phyloP scores from a whole-genome alignment of 345 rosid genomes.

The Camelina hispida region DNA sequence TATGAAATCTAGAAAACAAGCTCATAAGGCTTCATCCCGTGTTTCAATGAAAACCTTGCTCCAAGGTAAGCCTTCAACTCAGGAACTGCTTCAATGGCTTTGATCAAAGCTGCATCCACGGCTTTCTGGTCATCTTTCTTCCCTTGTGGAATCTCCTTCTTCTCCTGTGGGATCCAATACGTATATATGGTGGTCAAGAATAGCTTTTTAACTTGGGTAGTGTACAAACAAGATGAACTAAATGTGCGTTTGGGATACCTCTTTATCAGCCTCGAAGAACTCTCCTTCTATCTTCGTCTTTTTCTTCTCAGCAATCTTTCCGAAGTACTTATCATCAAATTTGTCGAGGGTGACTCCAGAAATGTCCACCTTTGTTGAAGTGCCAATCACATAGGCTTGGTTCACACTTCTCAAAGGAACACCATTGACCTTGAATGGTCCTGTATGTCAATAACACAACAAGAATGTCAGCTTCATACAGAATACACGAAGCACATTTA shows the following conservation, averaged over 20 bases:
- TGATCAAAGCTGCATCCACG: slow-evolving; percentile 63
- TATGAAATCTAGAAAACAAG: slow-evolving; percentile 63
- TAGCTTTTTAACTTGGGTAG: neutral
- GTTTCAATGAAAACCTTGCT: slow-evolving; percentile 76
- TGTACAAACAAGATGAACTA: neutral
- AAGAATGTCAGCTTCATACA: neutral
- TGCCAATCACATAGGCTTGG: slow-evolving; percentile 64
- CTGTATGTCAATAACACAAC: slow-evolving; percentile 32
- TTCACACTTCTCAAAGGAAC: slow-evolving; percentile 73
- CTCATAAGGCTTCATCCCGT: slow-evolving; percentile 86
- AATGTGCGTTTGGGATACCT: slow-evolving; percentile 42
- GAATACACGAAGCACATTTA: neutral
- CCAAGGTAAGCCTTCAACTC: slow-evolving; percentile 75
- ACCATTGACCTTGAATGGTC: slow-evolving; percentile 78
- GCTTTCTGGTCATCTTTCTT: slow-evolving; percentile 89
- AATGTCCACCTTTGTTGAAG: slow-evolving; percentile 69
- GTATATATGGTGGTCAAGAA: neutral
- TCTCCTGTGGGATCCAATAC: slow-evolving; percentile 50
- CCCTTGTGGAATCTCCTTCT: slow-evolving; percentile 62
- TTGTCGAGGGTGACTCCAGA: slow-evolving; percentile 66
- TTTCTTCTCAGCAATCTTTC: slow-evolving; percentile 71
- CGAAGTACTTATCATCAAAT: slow-evolving; percentile 70
- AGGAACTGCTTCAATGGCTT: slow-evolving; percentile 67
- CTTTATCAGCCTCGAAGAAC: slow-evolving; percentile 78
- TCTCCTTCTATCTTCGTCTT: slow-evolving; percentile 75